These are phyloP conservation scores for Podospora anserina DNA, from an alignment of 495 filamentous ascomycete species.

Conservation along the genomic window DNA sequence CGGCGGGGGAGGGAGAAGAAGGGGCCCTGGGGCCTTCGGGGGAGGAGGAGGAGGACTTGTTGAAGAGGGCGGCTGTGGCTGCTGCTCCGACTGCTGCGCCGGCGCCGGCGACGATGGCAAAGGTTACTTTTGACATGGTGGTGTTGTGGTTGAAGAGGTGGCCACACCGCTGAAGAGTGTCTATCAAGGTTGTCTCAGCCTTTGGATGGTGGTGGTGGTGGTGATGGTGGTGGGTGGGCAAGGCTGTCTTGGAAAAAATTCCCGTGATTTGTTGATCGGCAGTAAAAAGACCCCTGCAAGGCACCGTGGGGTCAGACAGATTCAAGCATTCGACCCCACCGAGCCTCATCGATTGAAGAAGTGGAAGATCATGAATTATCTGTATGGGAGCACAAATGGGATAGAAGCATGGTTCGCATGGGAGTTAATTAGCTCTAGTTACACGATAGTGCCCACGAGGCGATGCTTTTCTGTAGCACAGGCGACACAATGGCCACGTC, in stretches of 20 bases:
- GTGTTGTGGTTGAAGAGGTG: conserved; percentile 13
- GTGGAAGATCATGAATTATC: not conserved
- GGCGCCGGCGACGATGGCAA: conserved; percentile 84
- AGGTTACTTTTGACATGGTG: conserved; percentile 79
- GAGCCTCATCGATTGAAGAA: not conserved
- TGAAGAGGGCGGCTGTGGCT: conserved; percentile 69
- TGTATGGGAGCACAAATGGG: not conserved
- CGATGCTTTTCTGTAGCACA: not conserved
- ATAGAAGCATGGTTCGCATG: not conserved
- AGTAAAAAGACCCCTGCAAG: conserved; percentile 3
- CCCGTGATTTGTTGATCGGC: not conserved
- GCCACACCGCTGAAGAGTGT: not conserved
- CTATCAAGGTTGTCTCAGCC: conserved; percentile 4
- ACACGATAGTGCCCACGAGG: not conserved
- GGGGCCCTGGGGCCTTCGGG: conserved; percentile 46
- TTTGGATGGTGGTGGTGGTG: not conserved
- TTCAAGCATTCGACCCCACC: not conserved
- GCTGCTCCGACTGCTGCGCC: conserved; percentile 87
- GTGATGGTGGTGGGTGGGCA: not conserved
- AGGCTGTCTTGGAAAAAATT: conserved; percentile 1
- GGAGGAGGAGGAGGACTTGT: conserved; percentile 56
- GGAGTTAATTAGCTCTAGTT: not conserved
- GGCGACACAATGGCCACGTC: not conserved
- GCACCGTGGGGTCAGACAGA: not conserved
- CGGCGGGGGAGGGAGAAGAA: conserved; percentile 38